Evolutionary conservation across 148 eudicot species (phyloP).

Genomic region (Cornus kousa): DNA sequence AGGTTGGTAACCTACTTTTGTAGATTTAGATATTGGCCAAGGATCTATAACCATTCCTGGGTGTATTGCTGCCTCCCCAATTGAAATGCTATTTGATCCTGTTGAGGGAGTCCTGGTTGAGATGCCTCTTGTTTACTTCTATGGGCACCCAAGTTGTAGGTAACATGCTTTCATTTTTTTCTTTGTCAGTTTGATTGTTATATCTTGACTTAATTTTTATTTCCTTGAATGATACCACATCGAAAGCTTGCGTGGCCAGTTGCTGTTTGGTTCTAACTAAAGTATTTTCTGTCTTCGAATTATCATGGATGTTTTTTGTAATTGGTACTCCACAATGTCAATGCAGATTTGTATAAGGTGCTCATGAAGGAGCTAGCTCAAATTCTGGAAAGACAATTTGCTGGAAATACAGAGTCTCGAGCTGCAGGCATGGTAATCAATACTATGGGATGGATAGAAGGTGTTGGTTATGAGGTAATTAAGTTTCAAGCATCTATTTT

Average conservation of each 20-base stretch:
- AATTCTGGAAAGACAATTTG: conserved; percentile 75
- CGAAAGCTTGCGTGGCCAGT: conserved; percentile 5
- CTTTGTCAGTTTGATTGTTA: conserved; percentile 14
- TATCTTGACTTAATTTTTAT: not conserved
- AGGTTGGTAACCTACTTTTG: no score
- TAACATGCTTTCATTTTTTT: conserved; percentile 19
- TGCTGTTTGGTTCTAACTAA: conserved; percentile 2
- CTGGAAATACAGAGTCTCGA: conserved; percentile 82
- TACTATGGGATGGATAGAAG: conserved; percentile 99
- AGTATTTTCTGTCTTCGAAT: not conserved
- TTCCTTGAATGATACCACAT: not conserved
- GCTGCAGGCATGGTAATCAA: conserved; percentile 98
- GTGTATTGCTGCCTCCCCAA: conserved; percentile 89
- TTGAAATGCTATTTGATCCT: conserved; percentile 95
- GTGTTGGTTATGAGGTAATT: conserved; percentile 81
- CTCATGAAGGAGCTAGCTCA: conserved; percentile 86
- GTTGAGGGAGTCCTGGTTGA: conserved; percentile 97
- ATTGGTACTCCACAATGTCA: conserved; percentile 47
- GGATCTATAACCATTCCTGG: conserved; percentile 92
- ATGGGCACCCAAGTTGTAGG: conserved; percentile 83
- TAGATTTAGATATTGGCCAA: conserved; percentile 96
- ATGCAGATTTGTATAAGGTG: conserved; percentile 78
- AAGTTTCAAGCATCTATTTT: not conserved
- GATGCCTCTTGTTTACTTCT: conserved; percentile 91
- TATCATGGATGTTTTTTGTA: conserved; percentile 5